A percentile compares a stretch with the other conserved stretches of the same genome.
Evolutionary conservation across 2,329 filamentous ascomycete genomes (phyloP).

Genomic region (Dichotomopilus funicola): DNA sequence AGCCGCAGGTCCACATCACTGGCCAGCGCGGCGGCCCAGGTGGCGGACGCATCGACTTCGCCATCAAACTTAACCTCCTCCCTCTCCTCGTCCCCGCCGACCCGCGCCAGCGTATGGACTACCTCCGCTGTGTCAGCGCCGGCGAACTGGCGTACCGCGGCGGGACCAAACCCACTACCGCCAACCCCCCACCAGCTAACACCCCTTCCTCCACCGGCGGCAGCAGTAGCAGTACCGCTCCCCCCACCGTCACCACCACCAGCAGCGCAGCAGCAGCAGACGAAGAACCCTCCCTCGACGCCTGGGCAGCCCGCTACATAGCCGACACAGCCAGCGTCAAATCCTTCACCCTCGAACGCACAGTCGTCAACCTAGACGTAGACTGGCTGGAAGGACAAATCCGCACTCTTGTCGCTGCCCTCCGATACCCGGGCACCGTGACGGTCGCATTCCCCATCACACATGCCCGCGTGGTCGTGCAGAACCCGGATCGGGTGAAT

Average conservation of each 20-base stretch:
- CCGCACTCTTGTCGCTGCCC: conserved; percentile 43
- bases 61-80: conserved; percentile 50
- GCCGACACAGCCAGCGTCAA: conserved; percentile 40
- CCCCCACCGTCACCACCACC: no score
- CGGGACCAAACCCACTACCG: conserved; percentile 34
- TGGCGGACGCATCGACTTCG: conserved; percentile 38
- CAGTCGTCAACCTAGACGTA: conserved; percentile 49
- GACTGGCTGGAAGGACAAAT: conserved; percentile 49
- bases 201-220: conserved; percentile 32
- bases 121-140: conserved; percentile 43
- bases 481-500: conserved; percentile 47
- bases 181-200: conserved; percentile 34
- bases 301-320: conserved; percentile 44
- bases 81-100: conserved; percentile 44
- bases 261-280: conserved; percentile 27
- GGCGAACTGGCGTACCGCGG: conserved; percentile 48
- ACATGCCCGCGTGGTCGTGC: conserved; percentile 43
- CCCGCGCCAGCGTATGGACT: conserved; percentile 41
- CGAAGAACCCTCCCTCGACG: conserved; percentile 35
- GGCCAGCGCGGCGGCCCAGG: conserved; percentile 36
- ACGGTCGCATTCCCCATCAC: conserved; percentile 44
- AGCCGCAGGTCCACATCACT: conserved; percentile 45
- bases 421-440: conserved; percentile 44
- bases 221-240: no score
- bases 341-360: conserved; percentile 45